These are phyloP conservation scores for Cadophora sp. DNA, from an alignment of 2,329 filamentous ascomycete species.

Conservation along the genomic window DNA sequence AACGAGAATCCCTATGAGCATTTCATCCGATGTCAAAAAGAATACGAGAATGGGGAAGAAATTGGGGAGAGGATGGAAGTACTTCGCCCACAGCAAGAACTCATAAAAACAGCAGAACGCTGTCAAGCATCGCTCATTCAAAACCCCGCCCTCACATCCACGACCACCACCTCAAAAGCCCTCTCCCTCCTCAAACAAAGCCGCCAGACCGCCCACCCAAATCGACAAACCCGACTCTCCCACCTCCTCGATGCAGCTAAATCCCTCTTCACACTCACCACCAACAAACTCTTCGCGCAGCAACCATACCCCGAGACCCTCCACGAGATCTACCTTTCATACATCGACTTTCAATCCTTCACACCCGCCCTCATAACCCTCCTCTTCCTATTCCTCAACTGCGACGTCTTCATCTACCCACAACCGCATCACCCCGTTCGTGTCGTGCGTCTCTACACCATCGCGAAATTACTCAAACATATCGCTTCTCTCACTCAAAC, in stretches of 20 bases:
- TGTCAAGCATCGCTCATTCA: not conserved
- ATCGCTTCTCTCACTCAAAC: conserved; percentile 50
- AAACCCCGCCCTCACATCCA: not conserved
- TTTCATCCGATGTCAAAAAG: conserved; percentile 18
- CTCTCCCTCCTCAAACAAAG: not conserved
- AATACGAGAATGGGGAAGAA: not conserved
- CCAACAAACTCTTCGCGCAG: conserved; percentile 24
- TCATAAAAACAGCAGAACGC: conserved; percentile 10
- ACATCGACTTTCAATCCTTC: conserved; percentile 53
- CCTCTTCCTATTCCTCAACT: conserved; percentile 42
- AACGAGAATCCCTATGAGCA: conserved; percentile 32
- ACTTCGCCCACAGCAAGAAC: not conserved
- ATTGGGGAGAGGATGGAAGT: conserved; percentile 18
- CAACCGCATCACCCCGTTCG: conserved; percentile 59
- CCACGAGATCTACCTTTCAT: conserved; percentile 52
- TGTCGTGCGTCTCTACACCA: conserved; percentile 57
- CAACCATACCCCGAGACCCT: conserved; percentile 47
- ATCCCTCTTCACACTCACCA: conserved; percentile 7
- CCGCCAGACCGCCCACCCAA: not conserved
- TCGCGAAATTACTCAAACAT: conserved; percentile 60
- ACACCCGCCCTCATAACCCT: conserved; percentile 56
- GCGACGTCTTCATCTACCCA: conserved; percentile 58
- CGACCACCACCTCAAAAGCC: not conserved
- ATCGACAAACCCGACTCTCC: not conserved
- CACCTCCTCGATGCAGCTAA: conserved; percentile 1